Base-by-base conservation (phyloP, 2,329 filamentous ascomycete genomes). In the Blastomyces percursus region DNA sequence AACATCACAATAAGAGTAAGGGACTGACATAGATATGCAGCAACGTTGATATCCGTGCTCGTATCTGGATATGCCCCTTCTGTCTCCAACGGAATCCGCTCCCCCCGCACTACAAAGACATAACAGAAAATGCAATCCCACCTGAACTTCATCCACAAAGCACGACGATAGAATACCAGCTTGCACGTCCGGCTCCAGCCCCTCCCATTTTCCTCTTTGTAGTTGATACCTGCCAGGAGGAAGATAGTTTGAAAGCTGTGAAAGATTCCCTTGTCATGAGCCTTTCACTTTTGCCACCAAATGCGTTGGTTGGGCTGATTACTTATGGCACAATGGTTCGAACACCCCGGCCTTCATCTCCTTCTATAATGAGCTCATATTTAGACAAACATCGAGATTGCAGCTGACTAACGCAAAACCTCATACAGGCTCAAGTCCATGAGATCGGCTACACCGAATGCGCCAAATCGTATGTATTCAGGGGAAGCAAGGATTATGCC, bases 401-500 rank as follows among this genome's bases (percentile, higher is more conserved):
- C 5, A 42, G 40, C 24, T 63, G 60, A 60, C 61, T 50, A 46
- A n/a, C 24, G 35, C 38, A 62, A 71, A 51, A 67, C 56, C 27
- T 16, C 1, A 57, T 16, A 55, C 68, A 91, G 89, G 86, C 91
- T 40, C 92, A 96, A 84, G 91, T 99, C 21, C 94, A 99, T 74
- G 94, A 99, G 77, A 90, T 99, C 68, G 94, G 94, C 62, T 99
- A 99, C 74, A 92, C 90, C 62, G 94, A 97, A 77, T 99, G 94
- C 77, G 91, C 94, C 67, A 99, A 97, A 78, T 96, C 93, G 6
- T 99, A 96, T 71, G 94, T 99, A 51, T 99, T 99, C 82, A 86
- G 93, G 62, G 94, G 94, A 48, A 96, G 87, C 81, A 99, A 97
- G 80, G 94, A 99, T 72, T 99, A 99, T 76, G 84, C 87, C n/a